These are phyloP conservation scores for Penicillium polonicum DNA, from an alignment of 2,329 filamentous ascomycete species.

Conservation along the genomic window DNA sequence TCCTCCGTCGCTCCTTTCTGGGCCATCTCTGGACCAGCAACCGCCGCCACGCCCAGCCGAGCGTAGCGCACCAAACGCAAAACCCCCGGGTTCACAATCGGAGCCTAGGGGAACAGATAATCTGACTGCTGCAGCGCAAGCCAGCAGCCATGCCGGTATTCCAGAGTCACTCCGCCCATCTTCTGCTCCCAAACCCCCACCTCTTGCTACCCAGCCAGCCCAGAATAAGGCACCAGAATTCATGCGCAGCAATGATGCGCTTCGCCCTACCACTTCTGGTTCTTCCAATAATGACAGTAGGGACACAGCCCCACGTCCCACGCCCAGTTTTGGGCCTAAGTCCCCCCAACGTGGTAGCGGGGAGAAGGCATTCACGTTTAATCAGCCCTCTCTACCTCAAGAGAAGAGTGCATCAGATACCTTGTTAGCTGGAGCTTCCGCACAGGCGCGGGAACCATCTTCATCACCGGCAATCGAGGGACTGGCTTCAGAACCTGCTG, in stretches of 20 bases:
- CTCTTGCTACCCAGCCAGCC: slow-evolving; percentile 10
- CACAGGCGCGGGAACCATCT: slow-evolving; percentile 20
- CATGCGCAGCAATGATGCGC: slow-evolving; percentile 28
- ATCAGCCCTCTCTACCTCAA: slow-evolving; percentile 10
- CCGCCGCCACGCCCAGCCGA: slow-evolving; percentile 28
- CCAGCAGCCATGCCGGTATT: slow-evolving; percentile 18
- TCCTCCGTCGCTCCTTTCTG: slow-evolving; percentile 18
- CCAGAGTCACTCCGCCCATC: slow-evolving; percentile 26
- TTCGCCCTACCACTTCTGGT: slow-evolving; percentile 32
- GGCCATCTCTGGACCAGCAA: slow-evolving; percentile 27
- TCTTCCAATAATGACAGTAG: slow-evolving; percentile 27
- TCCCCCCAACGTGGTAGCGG: slow-evolving; percentile 31
- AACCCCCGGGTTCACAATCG: slow-evolving; percentile 1
- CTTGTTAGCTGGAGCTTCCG: slow-evolving; percentile 21
- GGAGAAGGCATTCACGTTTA: slow-evolving; percentile 31
- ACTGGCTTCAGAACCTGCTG: slow-evolving; percentile 16
- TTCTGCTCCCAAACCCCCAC: slow-evolving; percentile 19
- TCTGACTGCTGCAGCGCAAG: slow-evolving; percentile 19
- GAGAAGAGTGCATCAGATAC: slow-evolving; percentile 10
- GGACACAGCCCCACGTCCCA: slow-evolving; percentile 21
- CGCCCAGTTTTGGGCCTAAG: slow-evolving; percentile 30
- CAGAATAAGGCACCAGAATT: slow-evolving; percentile 17
- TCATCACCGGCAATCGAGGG: slow-evolving; percentile 14
- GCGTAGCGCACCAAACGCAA: slow-evolving; percentile 20
- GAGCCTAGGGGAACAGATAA: slow-evolving; percentile 29